These are phyloP conservation scores for Hypholoma fasciculare DNA, from an alignment of 768 basidiomycete species.

Conservation along the genomic window DNA sequence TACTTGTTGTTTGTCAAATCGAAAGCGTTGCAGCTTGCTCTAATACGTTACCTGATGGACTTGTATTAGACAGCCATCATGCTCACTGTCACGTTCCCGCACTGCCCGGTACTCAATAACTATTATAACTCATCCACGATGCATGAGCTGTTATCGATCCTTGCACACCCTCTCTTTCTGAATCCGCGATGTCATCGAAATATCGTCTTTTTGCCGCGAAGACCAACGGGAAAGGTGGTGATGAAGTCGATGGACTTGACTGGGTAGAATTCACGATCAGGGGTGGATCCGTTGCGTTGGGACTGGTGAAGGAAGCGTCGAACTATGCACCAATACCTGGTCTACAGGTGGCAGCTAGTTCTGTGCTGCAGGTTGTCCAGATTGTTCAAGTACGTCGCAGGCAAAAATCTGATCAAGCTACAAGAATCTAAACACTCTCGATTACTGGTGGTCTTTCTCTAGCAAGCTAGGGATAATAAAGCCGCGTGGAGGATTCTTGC, in stretches of 20 bases:
- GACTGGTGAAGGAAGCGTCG: conserved; percentile 6
- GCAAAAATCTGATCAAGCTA: neutral
- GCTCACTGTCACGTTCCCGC: neutral
- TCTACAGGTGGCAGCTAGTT: conserved; percentile 1
- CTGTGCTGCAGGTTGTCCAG: neutral
- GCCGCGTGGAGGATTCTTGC: neutral
- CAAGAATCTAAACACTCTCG: neutral
- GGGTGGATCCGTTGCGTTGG: conserved; percentile 1
- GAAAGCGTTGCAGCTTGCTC: too few relatives aligned
- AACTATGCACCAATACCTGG: conserved; percentile 6
- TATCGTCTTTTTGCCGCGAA: neutral
- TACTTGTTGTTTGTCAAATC: neutral
- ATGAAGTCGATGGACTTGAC: neutral
- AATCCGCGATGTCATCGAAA: neutral
- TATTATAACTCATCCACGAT: neutral
- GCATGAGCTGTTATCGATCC: neutral
- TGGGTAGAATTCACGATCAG: neutral
- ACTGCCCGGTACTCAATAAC: neutral
- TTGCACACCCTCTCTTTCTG: neutral
- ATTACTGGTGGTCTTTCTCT: neutral
- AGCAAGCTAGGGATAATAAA: conserved; percentile 10
- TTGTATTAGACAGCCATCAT: neutral
- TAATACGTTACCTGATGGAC: too few relatives aligned
- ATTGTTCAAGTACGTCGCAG: neutral
- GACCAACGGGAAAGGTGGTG: neutral